Evolutionary conservation across 2,329 filamentous ascomycete genomes (phyloP).

Genomic region (Alternaria metachromatica): DNA sequence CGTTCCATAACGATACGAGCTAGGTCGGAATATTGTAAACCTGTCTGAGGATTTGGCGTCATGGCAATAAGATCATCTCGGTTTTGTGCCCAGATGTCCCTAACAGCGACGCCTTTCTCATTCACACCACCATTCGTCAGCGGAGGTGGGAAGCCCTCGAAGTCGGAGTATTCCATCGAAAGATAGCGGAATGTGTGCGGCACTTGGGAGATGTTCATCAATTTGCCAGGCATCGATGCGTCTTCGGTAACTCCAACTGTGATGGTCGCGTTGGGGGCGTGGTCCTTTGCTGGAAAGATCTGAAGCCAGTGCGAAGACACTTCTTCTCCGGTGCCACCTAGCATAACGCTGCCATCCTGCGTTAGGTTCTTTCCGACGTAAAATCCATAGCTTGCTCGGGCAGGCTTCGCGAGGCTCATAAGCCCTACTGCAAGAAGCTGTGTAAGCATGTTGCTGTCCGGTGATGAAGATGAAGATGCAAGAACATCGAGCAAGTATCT

Average conservation of each 20-base stretch:
- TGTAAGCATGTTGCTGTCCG: conserved; percentile 7
- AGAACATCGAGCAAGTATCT: neutral
- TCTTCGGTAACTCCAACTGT: conserved; percentile 52
- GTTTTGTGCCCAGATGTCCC: conserved; percentile 53
- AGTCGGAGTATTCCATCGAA: conserved; percentile 50
- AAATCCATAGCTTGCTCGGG: conserved; percentile 56
- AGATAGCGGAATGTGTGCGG: conserved; percentile 44
- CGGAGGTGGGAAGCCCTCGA: conserved; percentile 53
- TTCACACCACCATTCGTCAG: conserved; percentile 55
- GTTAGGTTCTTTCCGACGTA: conserved; percentile 58
- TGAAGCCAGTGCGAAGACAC: conserved; percentile 58
- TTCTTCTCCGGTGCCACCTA: conserved; percentile 58
- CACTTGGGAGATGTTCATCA: conserved; percentile 45
- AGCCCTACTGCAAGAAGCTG: conserved; percentile 7
- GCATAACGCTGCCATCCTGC: conserved; percentile 51
- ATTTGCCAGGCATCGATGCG: conserved; percentile 46
- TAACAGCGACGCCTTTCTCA: conserved; percentile 51
- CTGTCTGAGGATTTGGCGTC: conserved; percentile 51
- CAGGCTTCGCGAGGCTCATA: conserved; percentile 14
- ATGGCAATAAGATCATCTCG: conserved; percentile 50
- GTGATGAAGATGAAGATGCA: neutral
- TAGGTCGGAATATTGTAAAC: conserved; percentile 53
- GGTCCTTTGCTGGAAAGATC: conserved; percentile 52
- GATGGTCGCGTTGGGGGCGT: conserved; percentile 52
- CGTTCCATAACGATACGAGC: conserved; percentile 52